Evolutionary conservation across 495 filamentous ascomycete species (phyloP).

Genomic region (Xylaria longipes): DNA sequence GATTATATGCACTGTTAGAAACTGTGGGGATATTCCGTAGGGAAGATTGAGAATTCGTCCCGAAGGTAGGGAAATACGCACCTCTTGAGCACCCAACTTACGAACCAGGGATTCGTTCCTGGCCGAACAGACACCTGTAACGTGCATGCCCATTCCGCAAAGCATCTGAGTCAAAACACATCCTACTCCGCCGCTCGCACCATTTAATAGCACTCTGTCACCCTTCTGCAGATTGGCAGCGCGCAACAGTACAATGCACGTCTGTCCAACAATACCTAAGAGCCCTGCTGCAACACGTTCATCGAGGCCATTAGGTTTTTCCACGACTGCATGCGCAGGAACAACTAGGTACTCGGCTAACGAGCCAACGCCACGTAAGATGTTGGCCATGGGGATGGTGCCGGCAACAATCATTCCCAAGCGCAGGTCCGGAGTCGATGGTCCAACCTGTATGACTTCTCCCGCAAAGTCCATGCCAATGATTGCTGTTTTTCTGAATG

Average conservation of each 20-base stretch:
- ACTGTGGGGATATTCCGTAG: background rate
- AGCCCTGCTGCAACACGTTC: constrained; percentile 31
- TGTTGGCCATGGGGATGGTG: constrained; percentile 18
- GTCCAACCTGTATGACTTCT: constrained; percentile 30
- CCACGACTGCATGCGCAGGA: constrained; percentile 28
- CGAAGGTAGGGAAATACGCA: background rate
- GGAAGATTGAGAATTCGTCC: background rate
- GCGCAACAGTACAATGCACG: constrained; percentile 24
- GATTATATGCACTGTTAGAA: background rate
- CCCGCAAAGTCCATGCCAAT: constrained; percentile 30
- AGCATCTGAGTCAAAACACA: constrained; percentile 29
- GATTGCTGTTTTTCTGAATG: constrained; percentile 20
- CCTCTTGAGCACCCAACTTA: constrained; percentile 33
- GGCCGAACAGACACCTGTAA: constrained; percentile 31
- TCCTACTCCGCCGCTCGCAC: constrained; percentile 32
- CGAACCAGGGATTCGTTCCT: constrained; percentile 31
- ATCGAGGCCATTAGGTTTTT: constrained; percentile 28
- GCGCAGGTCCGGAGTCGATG: constrained; percentile 2
- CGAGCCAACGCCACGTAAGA: constrained; percentile 25
- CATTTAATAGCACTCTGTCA: constrained; percentile 27
- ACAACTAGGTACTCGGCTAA: constrained; percentile 32
- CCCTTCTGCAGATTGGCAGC: constrained; percentile 24
- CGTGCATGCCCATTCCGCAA: constrained; percentile 26
- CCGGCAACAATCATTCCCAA: constrained; percentile 28
- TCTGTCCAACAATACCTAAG: constrained; percentile 33